Evolutionary conservation across 345 rosid species (phyloP).

Genomic region (Hibiscus mutabilis): DNA sequence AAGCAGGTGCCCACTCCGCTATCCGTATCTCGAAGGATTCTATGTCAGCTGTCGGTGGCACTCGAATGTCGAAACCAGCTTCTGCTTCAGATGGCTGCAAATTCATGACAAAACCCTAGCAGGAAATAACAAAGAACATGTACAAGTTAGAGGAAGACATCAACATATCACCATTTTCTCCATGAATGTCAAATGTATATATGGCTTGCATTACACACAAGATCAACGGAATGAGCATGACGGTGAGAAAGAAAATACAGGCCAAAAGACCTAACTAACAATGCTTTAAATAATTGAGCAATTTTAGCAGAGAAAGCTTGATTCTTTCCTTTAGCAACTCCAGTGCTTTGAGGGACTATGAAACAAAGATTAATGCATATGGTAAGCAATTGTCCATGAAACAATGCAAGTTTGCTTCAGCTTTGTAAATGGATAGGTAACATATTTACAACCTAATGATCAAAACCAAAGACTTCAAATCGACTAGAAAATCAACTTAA

Average conservation of each 20-base stretch:
- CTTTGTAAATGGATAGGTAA: too few relatives aligned
- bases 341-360: not conserved
- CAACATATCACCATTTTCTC: not conserved
- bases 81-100: slow-evolving; percentile 95
- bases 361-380: not conserved
- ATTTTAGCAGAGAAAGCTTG: not conserved
- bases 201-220: not conserved
- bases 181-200: not conserved
- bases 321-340: not conserved
- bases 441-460: too few relatives aligned
- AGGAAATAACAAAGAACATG: slow-evolving; percentile 15
- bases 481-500: too few relatives aligned
- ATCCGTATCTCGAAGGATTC: slow-evolving; percentile 70
- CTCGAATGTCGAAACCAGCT: slow-evolving; percentile 88
- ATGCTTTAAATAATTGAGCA: not conserved
- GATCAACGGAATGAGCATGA: not conserved
- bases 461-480: too few relatives aligned
- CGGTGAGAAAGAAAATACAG: not conserved
- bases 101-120: slow-evolving; percentile 90
- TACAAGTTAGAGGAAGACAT: slow-evolving; percentile 2
- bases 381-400: not conserved
- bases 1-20: slow-evolving; percentile 87
- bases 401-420: not conserved
- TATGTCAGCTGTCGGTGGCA: slow-evolving; percentile 60
- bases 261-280: not conserved